Conservation (phyloP, 768 basidiomycete species). For the Leucogyrophana mollusca region DNA sequence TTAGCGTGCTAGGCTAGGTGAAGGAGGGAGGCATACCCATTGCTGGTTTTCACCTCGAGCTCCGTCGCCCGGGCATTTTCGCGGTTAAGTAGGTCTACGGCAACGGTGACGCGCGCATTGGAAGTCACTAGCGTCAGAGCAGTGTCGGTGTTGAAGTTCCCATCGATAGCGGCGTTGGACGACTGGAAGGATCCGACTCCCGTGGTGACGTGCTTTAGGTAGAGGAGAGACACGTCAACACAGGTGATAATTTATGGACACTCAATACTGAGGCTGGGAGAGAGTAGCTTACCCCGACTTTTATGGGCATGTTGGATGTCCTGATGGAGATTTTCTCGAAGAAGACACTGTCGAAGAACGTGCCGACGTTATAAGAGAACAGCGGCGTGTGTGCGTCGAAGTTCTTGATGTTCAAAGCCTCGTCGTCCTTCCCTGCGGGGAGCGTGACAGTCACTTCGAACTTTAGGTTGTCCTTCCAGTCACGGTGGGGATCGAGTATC, state of each 20-base stretch:
- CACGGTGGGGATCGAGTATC: conserved; percentile 8
- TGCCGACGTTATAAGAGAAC: conserved; percentile 35
- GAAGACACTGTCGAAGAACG: conserved; percentile 30
- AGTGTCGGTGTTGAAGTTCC: conserved; percentile 37
- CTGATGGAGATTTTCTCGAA: conserved; percentile 37
- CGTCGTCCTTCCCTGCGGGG: conserved; percentile 25
- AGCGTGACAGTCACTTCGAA: conserved; percentile 38
- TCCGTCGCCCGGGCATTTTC: conserved; percentile 20
- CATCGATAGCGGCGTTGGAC: conserved; percentile 45
- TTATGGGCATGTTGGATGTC: conserved; percentile 35
- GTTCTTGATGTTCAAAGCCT: conserved; percentile 33
- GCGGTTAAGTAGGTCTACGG: conserved; percentile 35
- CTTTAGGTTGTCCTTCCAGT: conserved; percentile 15
- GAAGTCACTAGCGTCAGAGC: conserved; percentile 34
- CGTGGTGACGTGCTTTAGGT: conserved; percentile 37
- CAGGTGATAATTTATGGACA: no score
- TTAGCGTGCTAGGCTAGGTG: background rate
- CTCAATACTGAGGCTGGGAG: no score
- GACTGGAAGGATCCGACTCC: conserved; percentile 30
- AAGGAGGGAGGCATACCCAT: conserved; percentile 33
- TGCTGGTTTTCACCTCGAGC: conserved; percentile 36
- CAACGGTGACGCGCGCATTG: conserved; percentile 39
- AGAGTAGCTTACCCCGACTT: conserved; percentile 27
- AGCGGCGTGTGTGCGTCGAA: conserved; percentile 43
- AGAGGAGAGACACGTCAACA: background rate